Conservation (phyloP, 768 basidiomycete genomes). For the Lentinus tigrinus region DNA sequence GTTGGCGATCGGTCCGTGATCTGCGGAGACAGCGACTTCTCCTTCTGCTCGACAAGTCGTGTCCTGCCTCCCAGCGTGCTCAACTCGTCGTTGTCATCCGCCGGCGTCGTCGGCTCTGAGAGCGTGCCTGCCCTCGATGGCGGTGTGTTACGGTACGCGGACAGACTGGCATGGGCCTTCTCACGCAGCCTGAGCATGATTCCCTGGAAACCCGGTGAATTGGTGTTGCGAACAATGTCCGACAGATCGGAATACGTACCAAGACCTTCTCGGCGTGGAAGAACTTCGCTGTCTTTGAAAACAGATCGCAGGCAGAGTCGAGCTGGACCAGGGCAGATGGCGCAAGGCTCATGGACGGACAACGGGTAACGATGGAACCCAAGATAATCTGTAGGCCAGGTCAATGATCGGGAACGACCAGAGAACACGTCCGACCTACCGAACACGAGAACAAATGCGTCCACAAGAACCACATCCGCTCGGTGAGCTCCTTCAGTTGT, state of each 20-base stretch:
- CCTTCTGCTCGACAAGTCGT: conserved; percentile 53
- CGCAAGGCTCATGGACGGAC: conserved; percentile 62
- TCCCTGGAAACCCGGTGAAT: conserved; percentile 38
- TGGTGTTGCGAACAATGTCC: background rate
- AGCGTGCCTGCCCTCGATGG: conserved; percentile 33
- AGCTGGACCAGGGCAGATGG: conserved; percentile 65
- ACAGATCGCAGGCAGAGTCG: conserved; percentile 60
- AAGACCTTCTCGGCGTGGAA: conserved; percentile 59
- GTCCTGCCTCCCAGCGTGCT: conserved; percentile 62
- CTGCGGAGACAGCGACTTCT: conserved; percentile 30
- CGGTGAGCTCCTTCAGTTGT: conserved; percentile 63
- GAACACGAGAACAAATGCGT: conserved; percentile 73
- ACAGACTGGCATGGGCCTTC: conserved; percentile 41
- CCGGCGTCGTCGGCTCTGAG: conserved; percentile 43
- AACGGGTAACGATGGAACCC: conserved; percentile 65
- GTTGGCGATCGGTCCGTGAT: conserved; percentile 62
- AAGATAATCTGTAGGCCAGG: conserved; percentile 53
- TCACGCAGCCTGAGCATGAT: conserved; percentile 58
- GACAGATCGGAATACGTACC: conserved; percentile 37
- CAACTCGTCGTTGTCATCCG: conserved; percentile 61
- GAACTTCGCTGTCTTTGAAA: conserved; percentile 52
- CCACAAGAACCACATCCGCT: conserved; percentile 73
- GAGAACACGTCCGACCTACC: conserved; percentile 32
- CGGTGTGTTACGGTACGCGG: conserved; percentile 34
- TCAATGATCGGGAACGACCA: background rate